Percentiles rank a stretch among this genome's conserved stretches.
phyloP scores from a whole-genome alignment of 257 asterid genomes.

The Coffea canephora region DNA sequence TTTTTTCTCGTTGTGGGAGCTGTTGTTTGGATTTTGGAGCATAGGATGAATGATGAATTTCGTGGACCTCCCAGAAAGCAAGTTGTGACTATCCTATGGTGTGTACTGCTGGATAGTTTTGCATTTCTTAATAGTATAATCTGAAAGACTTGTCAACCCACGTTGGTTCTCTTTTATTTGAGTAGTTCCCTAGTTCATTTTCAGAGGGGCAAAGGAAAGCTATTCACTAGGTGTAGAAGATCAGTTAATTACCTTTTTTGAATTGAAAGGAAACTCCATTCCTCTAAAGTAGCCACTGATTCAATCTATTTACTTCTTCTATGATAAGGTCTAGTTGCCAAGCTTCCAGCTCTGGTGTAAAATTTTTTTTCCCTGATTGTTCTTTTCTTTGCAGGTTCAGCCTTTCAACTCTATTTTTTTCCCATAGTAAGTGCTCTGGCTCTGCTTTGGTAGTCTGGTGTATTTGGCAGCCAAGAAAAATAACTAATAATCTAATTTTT shows the following conservation, averaged over 20 bases:
- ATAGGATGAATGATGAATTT: conserved; percentile 49
- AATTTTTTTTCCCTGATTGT: background rate
- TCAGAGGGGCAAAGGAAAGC: too few relatives aligned
- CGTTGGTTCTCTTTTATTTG: background rate
- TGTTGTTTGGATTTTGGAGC: conserved; percentile 62
- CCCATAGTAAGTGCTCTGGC: conserved; percentile 31
- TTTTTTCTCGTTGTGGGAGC: conserved; percentile 44
- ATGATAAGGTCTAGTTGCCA: background rate
- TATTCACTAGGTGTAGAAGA: background rate
- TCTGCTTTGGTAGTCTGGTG: background rate
- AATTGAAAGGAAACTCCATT: background rate
- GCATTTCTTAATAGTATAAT: background rate
- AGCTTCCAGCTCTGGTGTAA: too few relatives aligned
- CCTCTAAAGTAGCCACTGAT: background rate
- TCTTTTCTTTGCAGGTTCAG: conserved; percentile 35
- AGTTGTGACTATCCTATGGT: conserved; percentile 52
- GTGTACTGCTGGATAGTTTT: conserved; percentile 2
- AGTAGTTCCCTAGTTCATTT: background rate
- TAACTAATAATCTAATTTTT: background rate
- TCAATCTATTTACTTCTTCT: background rate
- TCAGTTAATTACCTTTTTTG: background rate
- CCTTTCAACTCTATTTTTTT: conserved; percentile 37
- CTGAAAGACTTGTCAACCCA: background rate
- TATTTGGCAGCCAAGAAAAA: background rate
- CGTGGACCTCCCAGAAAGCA: conserved; percentile 62